Evolutionary conservation across 2,329 filamentous ascomycete genomes (phyloP).

Genomic region (Colletotrichum tanaceti): DNA sequence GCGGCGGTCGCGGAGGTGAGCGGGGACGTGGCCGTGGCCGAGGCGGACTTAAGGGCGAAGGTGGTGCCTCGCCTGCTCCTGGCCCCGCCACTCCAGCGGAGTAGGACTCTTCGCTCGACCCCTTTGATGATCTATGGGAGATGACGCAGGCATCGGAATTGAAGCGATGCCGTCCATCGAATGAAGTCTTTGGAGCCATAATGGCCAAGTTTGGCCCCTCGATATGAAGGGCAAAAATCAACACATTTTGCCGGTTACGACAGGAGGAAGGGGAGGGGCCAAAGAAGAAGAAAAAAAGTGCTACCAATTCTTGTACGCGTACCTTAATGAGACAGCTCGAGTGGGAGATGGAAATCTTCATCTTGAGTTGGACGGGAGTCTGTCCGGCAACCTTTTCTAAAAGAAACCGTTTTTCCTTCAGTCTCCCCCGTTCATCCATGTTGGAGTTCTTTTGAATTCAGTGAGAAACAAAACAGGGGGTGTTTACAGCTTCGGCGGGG

Average conservation of each 20-base stretch:
- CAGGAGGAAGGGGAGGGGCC: slow-evolving; percentile 30
- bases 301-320: slow-evolving; percentile 43
- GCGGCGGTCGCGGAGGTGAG: slow-evolving; percentile 68
- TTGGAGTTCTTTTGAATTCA: slow-evolving; percentile 35
- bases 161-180: slow-evolving; percentile 23
- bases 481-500: slow-evolving; percentile 25
- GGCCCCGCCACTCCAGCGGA: slow-evolving; percentile 62
- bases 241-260: slow-evolving; percentile 31
- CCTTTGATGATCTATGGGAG: slow-evolving; percentile 30
- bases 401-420: slow-evolving; percentile 25
- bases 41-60: slow-evolving; percentile 70
- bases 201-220: slow-evolving; percentile 37
- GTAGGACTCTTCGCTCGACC: slow-evolving; percentile 39
- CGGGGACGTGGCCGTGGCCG: slow-evolving; percentile 67
- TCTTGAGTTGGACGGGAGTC: slow-evolving; percentile 28
- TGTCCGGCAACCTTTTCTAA: slow-evolving; percentile 8
- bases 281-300: slow-evolving; percentile 31
- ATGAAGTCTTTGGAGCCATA: slow-evolving; percentile 39
- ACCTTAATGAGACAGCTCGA: slow-evolving; percentile 40
- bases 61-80: slow-evolving; percentile 64
- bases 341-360: slow-evolving; percentile 17
- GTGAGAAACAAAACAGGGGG: slow-evolving; percentile 29
- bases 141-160: slow-evolving; percentile 13
- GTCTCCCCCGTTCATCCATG: slow-evolving; percentile 24
- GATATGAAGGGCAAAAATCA: slow-evolving; percentile 33